These are phyloP conservation scores for Epichloe coenophiala DNA, from an alignment of 2,329 filamentous ascomycete genomes.

Conservation along the genomic window DNA sequence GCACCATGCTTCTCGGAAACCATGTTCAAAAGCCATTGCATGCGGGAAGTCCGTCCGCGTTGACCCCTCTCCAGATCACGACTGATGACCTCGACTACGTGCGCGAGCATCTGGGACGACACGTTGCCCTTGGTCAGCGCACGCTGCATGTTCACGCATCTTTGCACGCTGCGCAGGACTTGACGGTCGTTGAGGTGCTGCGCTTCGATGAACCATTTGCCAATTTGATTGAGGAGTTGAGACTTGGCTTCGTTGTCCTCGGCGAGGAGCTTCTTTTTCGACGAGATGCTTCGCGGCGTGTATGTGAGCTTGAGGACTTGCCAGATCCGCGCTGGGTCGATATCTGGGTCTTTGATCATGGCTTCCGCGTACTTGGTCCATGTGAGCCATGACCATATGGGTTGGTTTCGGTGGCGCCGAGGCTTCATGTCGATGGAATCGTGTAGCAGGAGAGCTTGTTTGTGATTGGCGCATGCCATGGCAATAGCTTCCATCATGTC, in stretches of 20 bases:
- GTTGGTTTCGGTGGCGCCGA: background rate
- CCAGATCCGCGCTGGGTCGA: conserved; percentile 15
- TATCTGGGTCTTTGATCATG: conserved; percentile 19
- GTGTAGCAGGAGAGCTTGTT: conserved; percentile 14
- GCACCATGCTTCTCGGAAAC: conserved; percentile 10
- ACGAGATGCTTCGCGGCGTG: background rate
- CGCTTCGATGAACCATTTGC: conserved; percentile 16
- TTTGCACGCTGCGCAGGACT: conserved; percentile 17
- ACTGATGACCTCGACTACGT: conserved; percentile 15
- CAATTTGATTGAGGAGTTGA: conserved; percentile 18
- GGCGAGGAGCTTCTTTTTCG: background rate
- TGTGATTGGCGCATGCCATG: conserved; percentile 12
- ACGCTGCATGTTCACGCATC: conserved; percentile 14
- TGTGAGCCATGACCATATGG: conserved; percentile 17
- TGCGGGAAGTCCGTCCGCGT: conserved; percentile 17
- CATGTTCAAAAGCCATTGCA: conserved; percentile 18
- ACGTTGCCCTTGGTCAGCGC: conserved; percentile 10
- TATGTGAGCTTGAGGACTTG: conserved; percentile 12
- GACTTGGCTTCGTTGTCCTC: conserved; percentile 12
- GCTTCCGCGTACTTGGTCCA: conserved; percentile 20
- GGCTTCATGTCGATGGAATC: conserved; percentile 6
- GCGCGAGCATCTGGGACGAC: conserved; percentile 14
- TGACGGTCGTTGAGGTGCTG: conserved; percentile 17
- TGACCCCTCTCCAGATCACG: conserved; percentile 21
- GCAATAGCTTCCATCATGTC: conserved; percentile 9